These are phyloP conservation scores for Ceratobasidium theobromae DNA, from an alignment of 1,284 basidiomycete genomes.

Conservation along the genomic window DNA sequence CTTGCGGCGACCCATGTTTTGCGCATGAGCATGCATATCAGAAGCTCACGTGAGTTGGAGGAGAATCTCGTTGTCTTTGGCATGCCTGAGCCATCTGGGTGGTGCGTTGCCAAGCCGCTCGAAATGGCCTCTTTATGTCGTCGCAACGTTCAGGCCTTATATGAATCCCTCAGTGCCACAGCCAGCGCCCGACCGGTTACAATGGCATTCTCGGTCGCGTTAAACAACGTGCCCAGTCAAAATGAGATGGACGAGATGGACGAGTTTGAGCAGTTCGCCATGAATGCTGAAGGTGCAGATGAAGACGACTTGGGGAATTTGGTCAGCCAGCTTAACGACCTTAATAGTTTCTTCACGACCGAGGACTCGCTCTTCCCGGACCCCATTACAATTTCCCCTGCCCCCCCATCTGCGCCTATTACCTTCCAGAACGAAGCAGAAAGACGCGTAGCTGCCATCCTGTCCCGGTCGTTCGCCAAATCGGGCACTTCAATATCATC, in stretches of 20 bases:
- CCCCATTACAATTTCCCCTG: slow-evolving; percentile 19
- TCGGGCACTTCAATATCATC: slow-evolving; percentile 17
- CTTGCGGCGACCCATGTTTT: slow-evolving; percentile 81
- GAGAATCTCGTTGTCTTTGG: slow-evolving; percentile 65
- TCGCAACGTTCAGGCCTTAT: slow-evolving; percentile 77
- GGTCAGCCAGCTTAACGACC: slow-evolving; percentile 82
- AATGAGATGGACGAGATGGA: slow-evolving; percentile 10
- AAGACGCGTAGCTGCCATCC: slow-evolving; percentile 35
- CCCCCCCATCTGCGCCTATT: slow-evolving; percentile 32
- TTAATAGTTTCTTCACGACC: slow-evolving; percentile 84
- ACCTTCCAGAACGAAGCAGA: slow-evolving; percentile 33
- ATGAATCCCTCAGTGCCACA: slow-evolving; percentile 72
- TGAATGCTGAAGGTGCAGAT: slow-evolving; percentile 36
- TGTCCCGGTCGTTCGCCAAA: slow-evolving; percentile 35
- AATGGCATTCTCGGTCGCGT: slow-evolving; percentile 41
- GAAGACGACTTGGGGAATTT: slow-evolving; percentile 79
- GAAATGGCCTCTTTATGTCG: slow-evolving; percentile 64
- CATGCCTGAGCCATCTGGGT: slow-evolving; percentile 76
- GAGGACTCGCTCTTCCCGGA: slow-evolving; percentile 38
- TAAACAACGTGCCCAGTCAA: slow-evolving; percentile 21
- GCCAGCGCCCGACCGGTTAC: slow-evolving; percentile 46
- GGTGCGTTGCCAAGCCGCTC: slow-evolving; percentile 75
- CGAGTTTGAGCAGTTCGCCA: background rate
- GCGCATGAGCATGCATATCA: slow-evolving; percentile 74
- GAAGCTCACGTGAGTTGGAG: slow-evolving; percentile 44